Conservation (phyloP, 1,284 basidiomycete genomes). For the Tremellales sp. region DNA sequence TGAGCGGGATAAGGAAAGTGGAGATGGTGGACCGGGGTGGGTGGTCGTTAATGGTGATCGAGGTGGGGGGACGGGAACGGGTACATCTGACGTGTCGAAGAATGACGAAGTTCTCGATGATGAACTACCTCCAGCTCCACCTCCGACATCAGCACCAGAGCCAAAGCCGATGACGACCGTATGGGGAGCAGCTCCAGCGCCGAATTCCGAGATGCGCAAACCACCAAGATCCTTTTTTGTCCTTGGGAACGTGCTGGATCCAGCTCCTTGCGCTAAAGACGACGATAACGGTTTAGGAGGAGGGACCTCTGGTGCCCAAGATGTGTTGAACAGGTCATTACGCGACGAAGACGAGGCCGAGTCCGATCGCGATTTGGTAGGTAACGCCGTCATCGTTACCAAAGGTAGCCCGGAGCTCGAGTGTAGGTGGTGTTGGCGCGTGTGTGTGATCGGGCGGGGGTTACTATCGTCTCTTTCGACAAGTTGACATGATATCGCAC, state of each 20-base stretch:
- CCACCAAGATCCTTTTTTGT: too few relatives aligned
- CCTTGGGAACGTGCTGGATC: background rate
- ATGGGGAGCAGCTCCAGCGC: too few relatives aligned
- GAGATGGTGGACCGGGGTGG: background rate
- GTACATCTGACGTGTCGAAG: background rate
- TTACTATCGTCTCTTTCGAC: too few relatives aligned
- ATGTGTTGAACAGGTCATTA: slow-evolving; percentile 35
- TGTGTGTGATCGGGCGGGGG: too few relatives aligned
- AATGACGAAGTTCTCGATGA: background rate
- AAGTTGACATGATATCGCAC: too few relatives aligned
- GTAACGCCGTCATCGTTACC: background rate
- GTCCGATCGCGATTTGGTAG: slow-evolving; percentile 7
- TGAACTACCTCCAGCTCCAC: background rate
- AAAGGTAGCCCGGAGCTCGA: too few relatives aligned
- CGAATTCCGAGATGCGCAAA: too few relatives aligned
- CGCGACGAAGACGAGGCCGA: slow-evolving; percentile 16
- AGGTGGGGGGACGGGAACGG: background rate
- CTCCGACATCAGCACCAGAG: too few relatives aligned
- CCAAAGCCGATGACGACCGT: too few relatives aligned
- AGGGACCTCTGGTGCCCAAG: slow-evolving; percentile 23
- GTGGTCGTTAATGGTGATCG: background rate
- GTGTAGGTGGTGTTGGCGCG: too few relatives aligned
- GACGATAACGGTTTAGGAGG: slow-evolving; percentile 18
- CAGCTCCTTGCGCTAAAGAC: background rate
- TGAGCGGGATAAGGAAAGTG: background rate